Percentiles rank a stretch among this genome's conserved stretches.
Evolutionary conservation across 2,329 filamentous ascomycete genomes (phyloP).

Genomic region (Emydomyces testavorans): DNA sequence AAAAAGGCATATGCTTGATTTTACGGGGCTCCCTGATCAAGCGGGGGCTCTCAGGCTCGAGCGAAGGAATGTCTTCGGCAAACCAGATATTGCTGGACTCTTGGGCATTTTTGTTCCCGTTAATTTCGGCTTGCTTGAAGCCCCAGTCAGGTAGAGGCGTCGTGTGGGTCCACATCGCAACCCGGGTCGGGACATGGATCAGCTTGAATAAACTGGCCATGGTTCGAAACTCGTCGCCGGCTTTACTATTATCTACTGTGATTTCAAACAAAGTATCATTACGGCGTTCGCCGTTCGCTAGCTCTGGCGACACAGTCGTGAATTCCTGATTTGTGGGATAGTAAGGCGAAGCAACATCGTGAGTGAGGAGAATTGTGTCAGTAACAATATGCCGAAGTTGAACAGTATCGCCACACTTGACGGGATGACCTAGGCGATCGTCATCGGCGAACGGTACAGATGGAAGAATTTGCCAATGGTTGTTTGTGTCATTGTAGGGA

Average conservation of each 20-base stretch:
- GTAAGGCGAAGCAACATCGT: slow-evolving; percentile 93
- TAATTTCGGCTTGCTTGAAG: slow-evolving; percentile 96
- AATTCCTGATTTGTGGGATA: slow-evolving; percentile 98
- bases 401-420: slow-evolving; percentile 75
- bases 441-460: slow-evolving; percentile 42
- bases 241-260: slow-evolving; percentile 75
- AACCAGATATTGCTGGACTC: slow-evolving; percentile 91
- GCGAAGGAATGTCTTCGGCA: slow-evolving; percentile 77
- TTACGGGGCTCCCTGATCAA: slow-evolving; percentile 63
- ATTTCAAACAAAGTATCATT: slow-evolving; percentile 93
- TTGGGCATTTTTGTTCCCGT: slow-evolving; percentile 91
- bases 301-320: slow-evolving; percentile 63
- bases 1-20: slow-evolving; percentile 74
- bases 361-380: slow-evolving; percentile 74
- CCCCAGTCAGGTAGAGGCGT: slow-evolving; percentile 95
- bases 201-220: slow-evolving; percentile 91
- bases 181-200: slow-evolving; percentile 84
- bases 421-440: slow-evolving; percentile 48
- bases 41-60: slow-evolving; percentile 60
- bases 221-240: slow-evolving; percentile 73
- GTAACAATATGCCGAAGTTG: slow-evolving; percentile 79
- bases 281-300: slow-evolving; percentile 60
- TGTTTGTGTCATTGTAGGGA: slow-evolving; percentile 97
- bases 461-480: slow-evolving; percentile 90
- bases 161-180: slow-evolving; percentile 98